Conservation (phyloP, 2,329 filamentous ascomycete species). For the Trichoderma citrinoviride region DNA sequence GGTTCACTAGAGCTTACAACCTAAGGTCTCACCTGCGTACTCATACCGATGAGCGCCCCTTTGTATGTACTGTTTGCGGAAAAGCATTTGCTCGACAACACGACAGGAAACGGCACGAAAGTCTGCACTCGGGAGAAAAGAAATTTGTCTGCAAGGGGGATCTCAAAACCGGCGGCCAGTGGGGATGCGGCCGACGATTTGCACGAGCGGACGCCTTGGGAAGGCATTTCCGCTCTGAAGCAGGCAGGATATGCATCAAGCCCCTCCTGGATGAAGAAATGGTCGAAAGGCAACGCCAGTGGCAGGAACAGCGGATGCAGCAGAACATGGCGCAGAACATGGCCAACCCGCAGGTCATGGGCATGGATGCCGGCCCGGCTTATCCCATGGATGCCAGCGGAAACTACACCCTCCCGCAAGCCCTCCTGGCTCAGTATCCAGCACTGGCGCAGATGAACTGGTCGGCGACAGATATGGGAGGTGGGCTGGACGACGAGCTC, state of each 20-base stretch:
- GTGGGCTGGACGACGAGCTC: slow-evolving; percentile 72
- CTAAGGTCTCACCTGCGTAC: slow-evolving; percentile 91
- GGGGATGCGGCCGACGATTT: slow-evolving; percentile 92
- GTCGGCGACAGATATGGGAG: slow-evolving; percentile 62
- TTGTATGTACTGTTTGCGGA: slow-evolving; percentile 93
- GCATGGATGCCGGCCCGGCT: slow-evolving; percentile 58
- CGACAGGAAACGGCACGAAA: slow-evolving; percentile 95
- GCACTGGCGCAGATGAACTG: slow-evolving; percentile 89
- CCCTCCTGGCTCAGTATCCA: slow-evolving; percentile 86
- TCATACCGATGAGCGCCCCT: slow-evolving; percentile 94
- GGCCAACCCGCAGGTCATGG: slow-evolving; percentile 54
- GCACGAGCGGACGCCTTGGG: slow-evolving; percentile 93
- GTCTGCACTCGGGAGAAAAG: slow-evolving; percentile 94
- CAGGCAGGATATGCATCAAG: slow-evolving; percentile 93
- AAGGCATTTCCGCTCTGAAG: slow-evolving; percentile 92
- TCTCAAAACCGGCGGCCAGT: slow-evolving; percentile 76
- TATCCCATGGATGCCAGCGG: slow-evolving; percentile 56
- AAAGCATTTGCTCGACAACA: slow-evolving; percentile 98
- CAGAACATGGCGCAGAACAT: slow-evolving; percentile 62
- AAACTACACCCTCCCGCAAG: slow-evolving; percentile 74
- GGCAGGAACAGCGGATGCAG: slow-evolving; percentile 68
- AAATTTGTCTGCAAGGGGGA: slow-evolving; percentile 96
- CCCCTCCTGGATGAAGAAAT: slow-evolving; percentile 95
- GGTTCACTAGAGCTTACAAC: slow-evolving; percentile 96
- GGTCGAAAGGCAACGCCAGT: slow-evolving; percentile 70